phyloP scores from a whole-genome alignment of 2,329 filamentous ascomycete genomes.

The Aureobasidium subglaciale region DNA sequence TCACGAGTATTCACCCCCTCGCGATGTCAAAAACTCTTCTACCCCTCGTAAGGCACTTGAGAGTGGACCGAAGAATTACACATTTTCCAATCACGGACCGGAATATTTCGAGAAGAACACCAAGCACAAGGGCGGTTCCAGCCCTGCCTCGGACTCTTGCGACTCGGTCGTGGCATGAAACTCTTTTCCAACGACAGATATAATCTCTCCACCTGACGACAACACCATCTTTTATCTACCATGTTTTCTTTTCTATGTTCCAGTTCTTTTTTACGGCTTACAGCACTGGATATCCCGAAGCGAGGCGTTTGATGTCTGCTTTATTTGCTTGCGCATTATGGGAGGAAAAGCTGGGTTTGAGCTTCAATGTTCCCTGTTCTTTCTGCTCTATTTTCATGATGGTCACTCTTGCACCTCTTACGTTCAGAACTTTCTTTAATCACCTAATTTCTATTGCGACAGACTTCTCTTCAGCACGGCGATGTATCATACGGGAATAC shows the following conservation, averaged over 20 bases:
- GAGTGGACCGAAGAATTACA: constrained; percentile 37
- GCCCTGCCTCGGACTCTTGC: constrained; percentile 8
- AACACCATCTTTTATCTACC: constrained; percentile 3
- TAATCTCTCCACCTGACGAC: constrained; percentile 8
- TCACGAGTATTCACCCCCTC: constrained; percentile 42
- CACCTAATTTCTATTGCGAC: constrained; percentile 1
- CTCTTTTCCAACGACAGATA: not conserved
- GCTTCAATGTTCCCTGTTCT: not conserved
- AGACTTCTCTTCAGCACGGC: constrained; percentile 1
- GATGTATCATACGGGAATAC: constrained; percentile 7
- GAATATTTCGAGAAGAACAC: constrained; percentile 34
- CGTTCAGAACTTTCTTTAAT: constrained; percentile 9
- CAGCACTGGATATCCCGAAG: constrained; percentile 14
- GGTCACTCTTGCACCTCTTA: not conserved
- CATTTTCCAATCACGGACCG: constrained; percentile 42
- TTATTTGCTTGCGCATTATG: not conserved
- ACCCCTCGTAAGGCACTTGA: constrained; percentile 25
- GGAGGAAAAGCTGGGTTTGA: not conserved
- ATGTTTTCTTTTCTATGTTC: not conserved
- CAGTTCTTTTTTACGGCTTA: not conserved
- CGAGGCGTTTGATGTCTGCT: constrained; percentile 9
- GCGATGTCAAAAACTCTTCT: constrained; percentile 30
- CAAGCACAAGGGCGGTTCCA: constrained; percentile 10
- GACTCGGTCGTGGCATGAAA: constrained; percentile 9
- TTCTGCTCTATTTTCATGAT: not conserved